Evolutionary conservation across 163 green algal genomes (phyloP).

Genomic region (Scenedesmus sp.): DNA sequence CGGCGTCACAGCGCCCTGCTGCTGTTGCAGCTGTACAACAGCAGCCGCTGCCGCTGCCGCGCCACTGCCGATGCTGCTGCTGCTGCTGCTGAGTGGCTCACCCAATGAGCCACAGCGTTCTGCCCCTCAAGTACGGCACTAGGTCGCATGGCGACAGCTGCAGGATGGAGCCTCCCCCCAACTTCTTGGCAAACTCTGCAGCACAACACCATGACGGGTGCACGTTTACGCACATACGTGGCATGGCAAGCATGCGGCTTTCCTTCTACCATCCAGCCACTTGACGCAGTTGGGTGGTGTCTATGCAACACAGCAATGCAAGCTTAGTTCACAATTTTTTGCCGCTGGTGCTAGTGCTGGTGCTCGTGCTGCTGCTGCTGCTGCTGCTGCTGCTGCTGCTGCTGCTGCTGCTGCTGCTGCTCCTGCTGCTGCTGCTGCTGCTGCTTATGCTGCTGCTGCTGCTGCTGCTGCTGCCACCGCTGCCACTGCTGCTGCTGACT

Average conservation of each 20-base stretch:
- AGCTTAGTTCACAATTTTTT: neutral
- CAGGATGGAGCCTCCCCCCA: constrained; percentile 6
- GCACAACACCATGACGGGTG: neutral
- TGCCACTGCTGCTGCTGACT: neutral
- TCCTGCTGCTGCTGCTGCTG: neutral
- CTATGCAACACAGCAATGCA: too few species aligned
- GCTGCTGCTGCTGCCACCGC: neutral
- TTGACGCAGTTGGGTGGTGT: too few species aligned
- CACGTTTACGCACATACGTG: too few species aligned
- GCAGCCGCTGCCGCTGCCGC: neutral
- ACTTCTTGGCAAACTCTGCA: constrained; percentile 33
- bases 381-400: neutral
- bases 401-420: neutral
- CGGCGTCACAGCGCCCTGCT: neutral
- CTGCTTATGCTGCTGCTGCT: neutral
- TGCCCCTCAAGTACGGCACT: constrained; percentile 4
- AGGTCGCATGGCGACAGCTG: constrained; percentile 42
- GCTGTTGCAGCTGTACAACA: too few species aligned
- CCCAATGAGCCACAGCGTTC: constrained; percentile 49
- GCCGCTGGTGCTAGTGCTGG: neutral
- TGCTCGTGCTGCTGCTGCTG: neutral
- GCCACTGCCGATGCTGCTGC: neutral
- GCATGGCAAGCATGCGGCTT: too few species aligned
- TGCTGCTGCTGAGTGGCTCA: neutral
- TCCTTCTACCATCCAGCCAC: too few species aligned